These are phyloP conservation scores for Cyclanthera cordifolia DNA, from an alignment of 306 rosid species.

Conservation along the genomic window DNA sequence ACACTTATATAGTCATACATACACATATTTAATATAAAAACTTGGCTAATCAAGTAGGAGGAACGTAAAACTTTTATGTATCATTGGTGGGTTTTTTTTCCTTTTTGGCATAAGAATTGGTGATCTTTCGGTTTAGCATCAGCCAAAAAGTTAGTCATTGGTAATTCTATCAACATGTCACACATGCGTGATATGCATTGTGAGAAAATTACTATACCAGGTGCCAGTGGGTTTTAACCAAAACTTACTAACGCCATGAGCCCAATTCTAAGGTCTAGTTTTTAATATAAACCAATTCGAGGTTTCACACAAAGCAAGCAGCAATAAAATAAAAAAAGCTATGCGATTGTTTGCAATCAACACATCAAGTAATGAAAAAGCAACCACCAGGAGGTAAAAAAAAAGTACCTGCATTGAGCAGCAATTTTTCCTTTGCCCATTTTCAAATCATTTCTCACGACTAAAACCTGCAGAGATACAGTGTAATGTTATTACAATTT, in stretches of 20 bases:
- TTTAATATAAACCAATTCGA: not conserved
- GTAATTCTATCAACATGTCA: too few relatives aligned
- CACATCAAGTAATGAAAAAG: not conserved
- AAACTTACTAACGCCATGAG: not conserved
- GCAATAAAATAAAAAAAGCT: not conserved
- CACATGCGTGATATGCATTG: too few relatives aligned
- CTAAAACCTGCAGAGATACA: slow-evolving; percentile 46
- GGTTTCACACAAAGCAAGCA: not conserved
- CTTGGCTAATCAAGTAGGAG: not conserved
- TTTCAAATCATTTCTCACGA: slow-evolving; percentile 86
- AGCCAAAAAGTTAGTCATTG: too few relatives aligned
- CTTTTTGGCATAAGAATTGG: too few relatives aligned
- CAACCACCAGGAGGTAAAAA: not conserved
- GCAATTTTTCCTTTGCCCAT: slow-evolving; percentile 99
- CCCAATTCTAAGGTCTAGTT: not conserved
- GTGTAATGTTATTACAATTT: not conserved
- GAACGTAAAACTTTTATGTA: not conserved
- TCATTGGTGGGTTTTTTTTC: too few relatives aligned
- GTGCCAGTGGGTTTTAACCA: too few relatives aligned
- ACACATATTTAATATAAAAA: not conserved
- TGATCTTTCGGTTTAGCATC: too few relatives aligned
- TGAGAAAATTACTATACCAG: too few relatives aligned
- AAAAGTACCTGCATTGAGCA: slow-evolving; percentile 81
- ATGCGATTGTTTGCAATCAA: too few relatives aligned
- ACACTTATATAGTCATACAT: not conserved